Conservation (phyloP, 139 green algal genomes). For the Haematococcus lacustris region DNA sequence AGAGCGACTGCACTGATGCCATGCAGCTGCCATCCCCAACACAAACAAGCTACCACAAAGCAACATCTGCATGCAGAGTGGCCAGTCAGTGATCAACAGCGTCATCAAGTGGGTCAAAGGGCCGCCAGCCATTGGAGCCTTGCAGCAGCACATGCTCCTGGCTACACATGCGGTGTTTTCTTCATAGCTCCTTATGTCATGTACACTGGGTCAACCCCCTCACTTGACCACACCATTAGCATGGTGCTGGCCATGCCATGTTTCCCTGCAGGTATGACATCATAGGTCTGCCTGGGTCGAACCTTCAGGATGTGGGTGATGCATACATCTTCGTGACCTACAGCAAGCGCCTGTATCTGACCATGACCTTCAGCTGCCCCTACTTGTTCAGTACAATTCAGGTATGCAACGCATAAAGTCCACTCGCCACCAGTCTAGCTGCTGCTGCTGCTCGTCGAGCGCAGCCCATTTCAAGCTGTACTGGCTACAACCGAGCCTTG, state of each 20-base stretch:
- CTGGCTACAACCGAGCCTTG: too few relatives aligned
- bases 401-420: too few relatives aligned
- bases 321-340: constrained; percentile 28
- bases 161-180: not conserved
- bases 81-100: not conserved
- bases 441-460: too few relatives aligned
- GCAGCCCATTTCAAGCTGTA: too few relatives aligned
- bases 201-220: too few relatives aligned
- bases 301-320: not conserved
- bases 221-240: too few relatives aligned
- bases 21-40: constrained; percentile 1
- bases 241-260: not conserved
- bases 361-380: constrained; percentile 25
- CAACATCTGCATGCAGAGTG: constrained; percentile 12
- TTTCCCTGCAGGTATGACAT: not conserved
- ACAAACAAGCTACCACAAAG: constrained; percentile 1
- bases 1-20: not conserved
- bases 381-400: constrained; percentile 20
- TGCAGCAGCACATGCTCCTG: not conserved
- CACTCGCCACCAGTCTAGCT: too few relatives aligned
- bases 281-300: not conserved
- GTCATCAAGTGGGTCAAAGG: not conserved
- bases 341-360: constrained; percentile 21
- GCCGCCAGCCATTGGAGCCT: not conserved
- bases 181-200: not conserved